Evolutionary conservation across 78 protist genomes (phyloP).

Genomic region (Blattamonas nauphoetae): DNA sequence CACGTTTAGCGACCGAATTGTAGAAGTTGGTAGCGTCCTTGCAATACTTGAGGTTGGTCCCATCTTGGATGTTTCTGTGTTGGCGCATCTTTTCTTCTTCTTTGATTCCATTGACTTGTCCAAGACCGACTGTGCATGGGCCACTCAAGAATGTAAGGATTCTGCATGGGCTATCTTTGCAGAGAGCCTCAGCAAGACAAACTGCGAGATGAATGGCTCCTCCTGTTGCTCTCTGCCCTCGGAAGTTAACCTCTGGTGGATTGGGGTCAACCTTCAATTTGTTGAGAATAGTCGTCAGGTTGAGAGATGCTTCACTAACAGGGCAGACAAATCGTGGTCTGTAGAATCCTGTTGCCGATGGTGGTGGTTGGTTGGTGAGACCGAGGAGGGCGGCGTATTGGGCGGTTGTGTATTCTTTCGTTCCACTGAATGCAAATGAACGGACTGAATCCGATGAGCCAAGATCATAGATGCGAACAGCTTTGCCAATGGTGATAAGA

Average conservation of each 20-base stretch:
- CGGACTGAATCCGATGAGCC: not conserved
- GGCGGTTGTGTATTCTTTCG: not conserved
- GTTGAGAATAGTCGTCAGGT: not conserved
- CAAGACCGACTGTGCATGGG: conserved; percentile 86
- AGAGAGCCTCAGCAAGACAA: conserved; percentile 42
- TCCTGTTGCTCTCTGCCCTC: conserved; percentile 54
- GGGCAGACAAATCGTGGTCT: not conserved
- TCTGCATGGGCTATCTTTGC: no score
- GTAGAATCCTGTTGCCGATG: not conserved
- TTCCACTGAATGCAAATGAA: not conserved
- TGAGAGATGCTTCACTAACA: not conserved
- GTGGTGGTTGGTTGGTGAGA: no score
- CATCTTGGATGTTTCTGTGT: not conserved
- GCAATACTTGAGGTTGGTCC: not conserved
- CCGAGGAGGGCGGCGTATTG: not conserved
- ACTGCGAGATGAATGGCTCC: conserved; percentile 80
- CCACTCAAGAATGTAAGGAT: conserved; percentile 89
- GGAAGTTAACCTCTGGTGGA: not conserved
- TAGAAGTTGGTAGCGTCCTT: conserved; percentile 25
- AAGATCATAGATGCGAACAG: not conserved
- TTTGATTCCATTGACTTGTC: conserved; percentile 36
- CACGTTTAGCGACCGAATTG: conserved; percentile 46
- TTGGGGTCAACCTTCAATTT: not conserved
- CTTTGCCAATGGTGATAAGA: not conserved
- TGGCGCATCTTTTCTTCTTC: not conserved